Evolutionary conservation across 495 filamentous ascomycete species (phyloP).

Genomic region (Tirmania nivea): DNA sequence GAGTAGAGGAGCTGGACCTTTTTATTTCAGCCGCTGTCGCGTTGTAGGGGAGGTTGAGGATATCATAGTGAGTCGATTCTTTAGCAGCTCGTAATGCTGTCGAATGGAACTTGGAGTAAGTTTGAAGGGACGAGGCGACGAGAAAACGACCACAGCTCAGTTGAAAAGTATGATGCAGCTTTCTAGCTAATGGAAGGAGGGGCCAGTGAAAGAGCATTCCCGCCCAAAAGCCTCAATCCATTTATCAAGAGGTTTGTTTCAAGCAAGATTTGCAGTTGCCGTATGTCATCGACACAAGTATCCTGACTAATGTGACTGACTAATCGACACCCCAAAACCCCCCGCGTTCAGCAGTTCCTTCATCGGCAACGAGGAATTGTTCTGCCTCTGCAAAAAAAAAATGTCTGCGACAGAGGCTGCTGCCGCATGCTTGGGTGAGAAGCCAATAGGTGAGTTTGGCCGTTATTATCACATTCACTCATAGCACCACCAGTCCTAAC

Average conservation of each 20-base stretch:
- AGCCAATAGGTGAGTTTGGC: conserved; percentile 4
- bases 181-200: not conserved
- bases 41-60: conserved; percentile 44
- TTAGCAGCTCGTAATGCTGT: conserved; percentile 13
- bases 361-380: no score
- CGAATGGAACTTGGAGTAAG: conserved; percentile 23
- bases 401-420: conserved; percentile 5
- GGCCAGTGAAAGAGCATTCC: not conserved
- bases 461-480: not conserved
- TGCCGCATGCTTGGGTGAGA: conserved; percentile 5
- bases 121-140: not conserved
- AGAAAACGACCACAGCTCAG: not conserved
- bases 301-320: no score
- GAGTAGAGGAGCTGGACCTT: conserved; percentile 29
- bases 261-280: no score
- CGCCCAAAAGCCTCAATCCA: not conserved
- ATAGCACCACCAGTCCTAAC: no score
- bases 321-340: no score
- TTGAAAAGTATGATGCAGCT: not conserved
- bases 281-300: no score
- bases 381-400: not conserved
- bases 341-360: no score
- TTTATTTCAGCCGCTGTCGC: conserved; percentile 65
- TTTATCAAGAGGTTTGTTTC: no score
- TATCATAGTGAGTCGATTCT: conserved; percentile 51